A percentile compares a stretch with the other conserved stretches of the same genome.
These are phyloP conservation scores for Blastobotrys capitulatus DNA, from an alignment of 1,139 yeast species.

Conservation along the genomic window DNA sequence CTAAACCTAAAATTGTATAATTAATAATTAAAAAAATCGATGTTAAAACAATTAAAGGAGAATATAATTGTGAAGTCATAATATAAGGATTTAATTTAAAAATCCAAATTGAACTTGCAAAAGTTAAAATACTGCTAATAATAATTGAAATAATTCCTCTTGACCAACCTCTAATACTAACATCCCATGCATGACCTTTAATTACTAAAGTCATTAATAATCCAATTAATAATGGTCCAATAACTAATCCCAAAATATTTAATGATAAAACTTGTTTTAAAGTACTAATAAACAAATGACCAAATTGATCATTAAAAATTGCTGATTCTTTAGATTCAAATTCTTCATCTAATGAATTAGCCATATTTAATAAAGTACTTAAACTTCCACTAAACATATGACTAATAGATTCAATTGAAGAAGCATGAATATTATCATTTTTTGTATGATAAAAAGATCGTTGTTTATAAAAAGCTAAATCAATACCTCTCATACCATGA, in stretches of 20 bases:
- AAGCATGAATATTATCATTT: conserved; percentile 61
- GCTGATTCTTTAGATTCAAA: conserved; percentile 38
- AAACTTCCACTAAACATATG: conserved; percentile 73
- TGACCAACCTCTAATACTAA: conserved; percentile 37
- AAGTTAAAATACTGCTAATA: conserved; percentile 39
- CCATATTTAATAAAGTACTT: conserved; percentile 47
- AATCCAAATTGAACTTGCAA: conserved; percentile 37
- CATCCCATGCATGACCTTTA: conserved; percentile 47
- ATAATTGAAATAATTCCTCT: conserved; percentile 55
- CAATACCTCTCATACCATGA: conserved; percentile 72
- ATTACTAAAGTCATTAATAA: conserved; percentile 45
- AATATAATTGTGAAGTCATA: conserved; percentile 50
- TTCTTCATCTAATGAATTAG: conserved; percentile 37
- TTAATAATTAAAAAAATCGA: conserved; percentile 48
- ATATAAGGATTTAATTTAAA: conserved; percentile 47
- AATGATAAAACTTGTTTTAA: conserved; percentile 34
- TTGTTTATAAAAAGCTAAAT: conserved; percentile 69
- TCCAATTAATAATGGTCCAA: conserved; percentile 50
- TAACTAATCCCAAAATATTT: conserved; percentile 46
- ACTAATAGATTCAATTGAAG: conserved; percentile 64
- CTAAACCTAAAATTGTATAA: conserved; percentile 50
- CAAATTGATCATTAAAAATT: conserved; percentile 57
- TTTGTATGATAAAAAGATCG: conserved; percentile 79
- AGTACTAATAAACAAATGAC: conserved; percentile 44
- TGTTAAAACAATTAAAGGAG: conserved; percentile 44